These are phyloP conservation scores for Sonneratia alba DNA, from an alignment of 345 rosid species.

Conservation along the genomic window DNA sequence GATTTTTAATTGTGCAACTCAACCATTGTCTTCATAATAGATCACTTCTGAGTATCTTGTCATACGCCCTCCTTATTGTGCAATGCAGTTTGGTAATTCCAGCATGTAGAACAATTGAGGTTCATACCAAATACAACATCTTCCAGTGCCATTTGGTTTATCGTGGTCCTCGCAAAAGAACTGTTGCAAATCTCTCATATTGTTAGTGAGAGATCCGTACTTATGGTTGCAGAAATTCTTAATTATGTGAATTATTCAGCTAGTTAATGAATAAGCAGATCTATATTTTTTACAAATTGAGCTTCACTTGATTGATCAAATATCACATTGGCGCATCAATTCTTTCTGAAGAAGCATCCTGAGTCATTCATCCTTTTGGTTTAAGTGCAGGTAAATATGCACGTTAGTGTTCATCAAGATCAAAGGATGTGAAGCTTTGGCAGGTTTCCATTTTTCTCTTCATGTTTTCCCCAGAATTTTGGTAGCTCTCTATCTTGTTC, in stretches of 20 bases:
- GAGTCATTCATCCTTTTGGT: conserved; percentile 10
- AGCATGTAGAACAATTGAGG: too few relatives aligned
- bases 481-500: conserved; percentile 5
- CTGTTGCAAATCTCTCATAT: background rate
- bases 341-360: background rate
- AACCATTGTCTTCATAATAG: too few relatives aligned
- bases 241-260: background rate
- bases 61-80: too few relatives aligned
- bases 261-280: background rate
- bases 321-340: background rate
- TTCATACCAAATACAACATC: too few relatives aligned
- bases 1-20: too few relatives aligned
- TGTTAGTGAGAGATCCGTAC: background rate
- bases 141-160: too few relatives aligned
- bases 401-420: conserved; percentile 76
- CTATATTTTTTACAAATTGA: too few relatives aligned
- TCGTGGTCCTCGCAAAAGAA: too few relatives aligned
- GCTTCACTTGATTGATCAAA: background rate
- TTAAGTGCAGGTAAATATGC: conserved; percentile 73
- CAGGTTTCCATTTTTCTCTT: conserved; percentile 42
- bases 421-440: conserved; percentile 95
- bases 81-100: too few relatives aligned
- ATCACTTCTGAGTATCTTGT: too few relatives aligned
- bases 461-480: background rate
- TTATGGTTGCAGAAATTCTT: background rate